Base-by-base conservation (phyloP, 192 early-diverging fungal genomes). In the Coemansia asiatica region DNA sequence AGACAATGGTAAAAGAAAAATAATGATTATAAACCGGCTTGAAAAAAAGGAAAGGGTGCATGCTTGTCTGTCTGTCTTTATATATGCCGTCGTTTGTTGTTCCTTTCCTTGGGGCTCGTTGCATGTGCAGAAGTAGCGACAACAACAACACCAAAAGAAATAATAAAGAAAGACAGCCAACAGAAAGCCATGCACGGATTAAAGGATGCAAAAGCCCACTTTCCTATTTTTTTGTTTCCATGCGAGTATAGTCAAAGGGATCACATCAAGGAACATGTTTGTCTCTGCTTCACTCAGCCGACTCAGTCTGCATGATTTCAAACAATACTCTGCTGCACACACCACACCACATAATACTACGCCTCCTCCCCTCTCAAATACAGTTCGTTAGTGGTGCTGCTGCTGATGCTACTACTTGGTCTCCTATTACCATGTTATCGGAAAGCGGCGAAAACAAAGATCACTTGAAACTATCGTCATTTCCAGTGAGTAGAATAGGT, bases 21-120 rank as follows among this genome's bases (percentile, higher is more conserved):
- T 35, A 36, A 33, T 23, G 33, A 59, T 13, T 28, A 59, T 35
- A 33, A 59, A 59, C 31, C 35, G 57, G 33, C 57, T 59, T 44
- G 57, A 55, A 55, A 55, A 55, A 55, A 55, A 55, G 28, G 26
- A 55, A 29, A 55, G 26, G 53, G 27, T 26, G 28, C 53, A 55
- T 55, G 53, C 53, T 44, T 44, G 40, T 26, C 53, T 8, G 26
- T 12, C 50, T 2, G 5, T 26, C 53, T 31, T 55, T 55, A 55
- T 55, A 55, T 54, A 54, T 29, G 26, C 18, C 29, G 25, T 29
- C 53, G 25, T 28, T 44, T 44, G 40, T 36, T 36, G 35, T 10
- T 44, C 40, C 15, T 16, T 44, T 44, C 40, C 15, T 44, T 9
- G 40, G 40, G 40, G 40, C 40, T 44, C 10, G 10, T 44, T 44